Evolutionary conservation across 1,139 yeast genomes (phyloP), one percentile per base, ranked within the genome.

Genomic region (Blastobotrys capitulatus): DNA sequence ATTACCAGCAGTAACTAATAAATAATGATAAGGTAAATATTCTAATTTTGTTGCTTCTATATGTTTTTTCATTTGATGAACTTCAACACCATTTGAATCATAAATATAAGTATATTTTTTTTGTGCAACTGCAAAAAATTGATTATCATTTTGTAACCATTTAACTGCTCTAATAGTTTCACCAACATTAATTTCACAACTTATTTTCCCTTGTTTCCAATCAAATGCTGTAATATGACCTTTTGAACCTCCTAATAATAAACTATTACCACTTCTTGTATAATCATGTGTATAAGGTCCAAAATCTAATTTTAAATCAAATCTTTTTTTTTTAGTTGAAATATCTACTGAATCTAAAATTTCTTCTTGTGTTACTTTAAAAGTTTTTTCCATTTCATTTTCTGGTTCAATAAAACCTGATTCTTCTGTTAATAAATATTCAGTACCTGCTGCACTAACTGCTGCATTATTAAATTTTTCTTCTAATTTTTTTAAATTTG

Each of bases 221-320:
- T 94, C 97, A 73, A 94, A 83, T 4, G 95, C 80, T 0, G 98
- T 97, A 48, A 94, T 82, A 72, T 94, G 98, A 2, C 99, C 99
- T 64, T 88, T 89, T 44, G 75, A 73, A 16, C 99, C 98, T 12
- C 92, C 95, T 32, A 94, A 72, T 46, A 94, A 74, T 48, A 94
- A 68, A 56, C 83, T 84, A 55, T 96, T 80, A 48, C 99, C 98
- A 59, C 88, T 88, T 65, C 94, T 75, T 2, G 92, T 78, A 65
- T 84, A 92, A 65, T 90, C 92, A 18, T 86, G 64, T 10, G 75
- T 71, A 64, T 94, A 94, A 1, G 98, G 97, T 0, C 98, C 98
- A 64, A 83, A 84, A 54, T 86, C 86, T 54, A 94, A 72, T 38
- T 78, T 77, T 49, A 94, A 74, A 55, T 86, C 85, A 61, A 94